Base-by-base conservation (phyloP, 139 green algal genomes). In the Coccomyxa sp. region DNA sequence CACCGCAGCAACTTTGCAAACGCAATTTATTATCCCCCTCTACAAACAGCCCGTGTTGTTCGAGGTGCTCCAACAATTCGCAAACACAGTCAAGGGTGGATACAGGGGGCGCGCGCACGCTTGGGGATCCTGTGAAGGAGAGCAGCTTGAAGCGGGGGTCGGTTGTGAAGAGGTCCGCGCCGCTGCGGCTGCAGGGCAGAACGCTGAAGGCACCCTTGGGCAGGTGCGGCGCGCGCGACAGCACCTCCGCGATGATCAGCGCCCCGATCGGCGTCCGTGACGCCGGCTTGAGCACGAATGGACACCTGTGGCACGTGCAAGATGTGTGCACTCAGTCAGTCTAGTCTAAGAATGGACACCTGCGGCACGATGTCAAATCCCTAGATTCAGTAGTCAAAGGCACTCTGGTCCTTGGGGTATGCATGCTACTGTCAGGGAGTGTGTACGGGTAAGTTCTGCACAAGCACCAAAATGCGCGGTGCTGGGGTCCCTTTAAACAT, bases 201-300 rank as follows among this genome's bases (percentile, higher is more conserved):
- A 77, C n/a, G 71, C 27, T 51, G 31, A 77, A 77, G 21, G 71
- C 71, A n/a, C 71, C 71, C 12, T 45, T 30, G 1, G 71, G 71
- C 10, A 77, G 25, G 12, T 77, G 71, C 71, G 71, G 71, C 12
- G 71, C 71, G 27, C n/a, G 28, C 1, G 23, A 18, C 71, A 77
- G 71, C 23, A 77, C 71, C 71, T 77, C 71, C 27, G 27, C 71
- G 27, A 77, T 77, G n/a, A 77, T 77, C 27, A 77, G 71, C 71
- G 71, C 71, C 27, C 71, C 71, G 71, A 77, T 77, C 27, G 71
- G 71, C 71, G 71, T 77, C 27, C 71, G 21, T 10, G 71, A 77
- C 1, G 71, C 71, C 27, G 71, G 71, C 71, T 77, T 77, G 10
- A 77, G 71, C 71, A 77, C 71, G 12, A 77, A 77, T 16, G 71